Base-by-base conservation (phyloP, 306 rosid species). In the Citrullus mucosospermus region DNA sequence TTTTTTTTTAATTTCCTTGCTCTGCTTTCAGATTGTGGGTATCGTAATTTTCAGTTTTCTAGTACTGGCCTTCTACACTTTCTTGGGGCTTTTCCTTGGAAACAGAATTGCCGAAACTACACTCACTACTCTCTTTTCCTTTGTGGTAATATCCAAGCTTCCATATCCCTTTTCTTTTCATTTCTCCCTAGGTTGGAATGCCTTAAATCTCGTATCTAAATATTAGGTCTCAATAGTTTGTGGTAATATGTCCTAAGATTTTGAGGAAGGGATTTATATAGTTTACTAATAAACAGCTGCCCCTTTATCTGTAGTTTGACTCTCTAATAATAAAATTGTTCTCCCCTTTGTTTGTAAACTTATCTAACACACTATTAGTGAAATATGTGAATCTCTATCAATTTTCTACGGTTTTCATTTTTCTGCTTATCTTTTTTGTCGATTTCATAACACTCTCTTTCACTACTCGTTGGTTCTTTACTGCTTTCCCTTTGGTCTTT, bases 71-170 rank as follows among this genome's bases (percentile, higher is more conserved):
- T 95, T 92, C 93, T 92, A 87, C 76, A 84, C 91, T 10, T 95
- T 95, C 85, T 87, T 92, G 28, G 97, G 96, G 17, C 85, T 95
- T 59, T 90, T 88, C 88, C 90, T 95, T 6, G 97, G 97, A 58
- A 91, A 84, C 76, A 85, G 74, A 84, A 78, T 50, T 1, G 97
- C 91, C 0, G 97, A 92, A 82, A 88, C 88, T 25, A 83, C 92
- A 18, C 84, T 92, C 79, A 87, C 90, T 66, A 55, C 85, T 36
- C 6, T 81, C 8, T 95, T 82, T 80, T 84, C 99, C 56, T 46
- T 84, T 30, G 86, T 84, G 89, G 98, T 93, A 84, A 48, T 48
- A 46, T 46, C 11, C 28, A 20, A 36, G 15, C 46, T 46, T n/a
- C 13, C 14, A 7, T 68, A 14, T 6, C 30, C 14, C 54, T 5